Evolutionary conservation across 441 rosid genomes (phyloP).

Genomic region (Omphalea diandra): DNA sequence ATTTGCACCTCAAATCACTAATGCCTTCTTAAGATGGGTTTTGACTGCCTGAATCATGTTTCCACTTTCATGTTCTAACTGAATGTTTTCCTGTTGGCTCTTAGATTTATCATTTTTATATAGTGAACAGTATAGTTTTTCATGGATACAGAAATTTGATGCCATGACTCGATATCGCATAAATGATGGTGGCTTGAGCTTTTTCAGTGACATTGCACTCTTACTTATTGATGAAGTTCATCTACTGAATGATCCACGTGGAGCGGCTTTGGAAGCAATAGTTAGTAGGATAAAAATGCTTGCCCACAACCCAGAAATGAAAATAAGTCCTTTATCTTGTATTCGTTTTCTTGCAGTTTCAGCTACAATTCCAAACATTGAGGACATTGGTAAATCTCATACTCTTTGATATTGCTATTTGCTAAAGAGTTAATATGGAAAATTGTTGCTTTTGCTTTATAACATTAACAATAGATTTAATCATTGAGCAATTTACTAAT

Average conservation of each 20-base stretch:
- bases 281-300: slow-evolving; percentile 96
- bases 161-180: slow-evolving; percentile 89
- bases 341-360: slow-evolving; percentile 92
- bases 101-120: background rate
- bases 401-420: slow-evolving; percentile 17
- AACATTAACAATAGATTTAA: slow-evolving; percentile 10
- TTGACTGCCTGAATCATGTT: background rate
- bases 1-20: too few relatives aligned
- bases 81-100: background rate
- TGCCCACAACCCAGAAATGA: slow-evolving; percentile 71
- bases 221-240: slow-evolving; percentile 97
- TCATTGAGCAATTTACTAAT: slow-evolving; percentile 18
- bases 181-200: slow-evolving; percentile 90
- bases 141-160: slow-evolving; percentile 76
- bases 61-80: background rate
- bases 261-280: slow-evolving; percentile 95
- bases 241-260: slow-evolving; percentile 91
- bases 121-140: background rate
- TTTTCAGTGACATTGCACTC: slow-evolving; percentile 91
- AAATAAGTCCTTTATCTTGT: slow-evolving; percentile 64
- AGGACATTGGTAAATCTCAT: slow-evolving; percentile 73
- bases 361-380: slow-evolving; percentile 92
- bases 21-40: slow-evolving; percentile 2
- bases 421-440: slow-evolving; percentile 19
- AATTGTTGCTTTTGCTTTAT: slow-evolving; percentile 4